These are phyloP conservation scores for Penicillium parvum DNA, from an alignment of 495 filamentous ascomycete species.

Conservation along the genomic window DNA sequence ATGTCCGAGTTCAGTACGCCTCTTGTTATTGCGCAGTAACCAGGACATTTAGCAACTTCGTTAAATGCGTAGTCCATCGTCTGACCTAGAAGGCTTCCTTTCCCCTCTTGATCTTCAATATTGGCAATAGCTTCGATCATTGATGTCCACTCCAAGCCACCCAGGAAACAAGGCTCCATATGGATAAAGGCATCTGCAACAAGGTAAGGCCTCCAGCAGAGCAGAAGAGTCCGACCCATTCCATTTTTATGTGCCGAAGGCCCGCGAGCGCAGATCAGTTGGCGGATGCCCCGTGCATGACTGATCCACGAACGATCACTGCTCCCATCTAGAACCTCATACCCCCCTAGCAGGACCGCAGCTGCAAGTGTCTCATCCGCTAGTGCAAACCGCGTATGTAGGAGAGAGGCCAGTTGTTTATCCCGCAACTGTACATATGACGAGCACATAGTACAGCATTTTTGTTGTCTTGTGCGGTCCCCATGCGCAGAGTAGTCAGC, in stretches of 20 bases:
- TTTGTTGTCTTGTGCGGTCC: slow-evolving; percentile 2
- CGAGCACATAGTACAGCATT: slow-evolving; percentile 11
- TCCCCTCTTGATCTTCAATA: slow-evolving; percentile 1
- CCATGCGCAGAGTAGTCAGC: slow-evolving; percentile 1
- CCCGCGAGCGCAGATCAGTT: slow-evolving; percentile 24
- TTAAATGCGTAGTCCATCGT: not conserved
- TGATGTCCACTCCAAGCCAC: slow-evolving; percentile 18
- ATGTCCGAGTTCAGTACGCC: not conserved
- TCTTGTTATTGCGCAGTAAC: not conserved
- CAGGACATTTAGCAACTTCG: slow-evolving; percentile 1
- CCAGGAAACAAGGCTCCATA: slow-evolving; percentile 22
- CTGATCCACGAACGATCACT: slow-evolving; percentile 22
- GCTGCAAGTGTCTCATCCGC: slow-evolving; percentile 17
- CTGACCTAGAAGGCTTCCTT: not conserved
- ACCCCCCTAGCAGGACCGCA: slow-evolving; percentile 23
- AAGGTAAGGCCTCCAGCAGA: slow-evolving; percentile 23
- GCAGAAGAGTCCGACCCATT: slow-evolving; percentile 21
- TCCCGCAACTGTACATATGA: slow-evolving; percentile 15
- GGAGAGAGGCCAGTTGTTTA: slow-evolving; percentile 4
- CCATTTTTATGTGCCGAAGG: slow-evolving; percentile 20
- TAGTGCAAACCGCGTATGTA: slow-evolving; percentile 1
- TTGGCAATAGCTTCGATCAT: slow-evolving; percentile 12
- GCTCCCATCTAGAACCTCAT: slow-evolving; percentile 26
- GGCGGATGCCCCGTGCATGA: slow-evolving; percentile 26
- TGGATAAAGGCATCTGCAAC: slow-evolving; percentile 20